A percentile compares a stretch with the other conserved stretches of the same genome.
Conservation (phyloP, 129 eudicot genomes). For the Lactuca sativa region DNA sequence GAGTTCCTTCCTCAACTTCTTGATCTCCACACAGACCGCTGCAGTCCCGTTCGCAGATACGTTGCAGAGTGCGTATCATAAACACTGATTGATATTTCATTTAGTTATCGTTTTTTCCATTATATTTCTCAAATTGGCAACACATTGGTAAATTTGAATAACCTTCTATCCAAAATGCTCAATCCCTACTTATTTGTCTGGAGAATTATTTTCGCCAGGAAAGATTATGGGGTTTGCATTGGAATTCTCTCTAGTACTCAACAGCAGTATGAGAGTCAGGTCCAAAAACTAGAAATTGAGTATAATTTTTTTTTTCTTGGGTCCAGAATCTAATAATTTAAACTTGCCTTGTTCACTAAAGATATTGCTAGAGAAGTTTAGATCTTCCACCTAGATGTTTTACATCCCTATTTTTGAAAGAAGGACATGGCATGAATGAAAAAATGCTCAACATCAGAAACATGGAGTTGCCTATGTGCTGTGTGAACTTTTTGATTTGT, state of each 20-base stretch:
- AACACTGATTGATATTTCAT: neutral
- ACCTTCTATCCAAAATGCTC: neutral
- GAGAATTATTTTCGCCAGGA: neutral
- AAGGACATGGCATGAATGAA: neutral
- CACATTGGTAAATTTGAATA: neutral
- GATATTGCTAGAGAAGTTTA: neutral
- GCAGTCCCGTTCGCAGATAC: conserved; percentile 79
- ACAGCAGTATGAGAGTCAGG: neutral
- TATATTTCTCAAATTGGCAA: neutral
- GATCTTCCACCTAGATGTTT: neutral
- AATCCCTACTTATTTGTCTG: neutral
- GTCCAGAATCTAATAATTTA: neutral
- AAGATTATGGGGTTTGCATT: conserved; percentile 5
- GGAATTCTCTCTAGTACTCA: neutral
- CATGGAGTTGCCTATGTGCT: conserved; percentile 1
- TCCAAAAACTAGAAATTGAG: neutral
- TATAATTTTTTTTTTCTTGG: neutral
- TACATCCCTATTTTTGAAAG: neutral
- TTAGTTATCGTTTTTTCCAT: neutral
- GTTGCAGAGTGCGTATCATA: conserved; percentile 51
- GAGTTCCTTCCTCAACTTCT: conserved; percentile 54
- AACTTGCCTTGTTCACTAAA: neutral
- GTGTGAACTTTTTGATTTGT: neutral
- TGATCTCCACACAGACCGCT: conserved; percentile 54
- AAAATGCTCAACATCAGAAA: neutral